Evolutionary conservation across 345 rosid species (phyloP).

Genomic region (Syzygium aromaticum): DNA sequence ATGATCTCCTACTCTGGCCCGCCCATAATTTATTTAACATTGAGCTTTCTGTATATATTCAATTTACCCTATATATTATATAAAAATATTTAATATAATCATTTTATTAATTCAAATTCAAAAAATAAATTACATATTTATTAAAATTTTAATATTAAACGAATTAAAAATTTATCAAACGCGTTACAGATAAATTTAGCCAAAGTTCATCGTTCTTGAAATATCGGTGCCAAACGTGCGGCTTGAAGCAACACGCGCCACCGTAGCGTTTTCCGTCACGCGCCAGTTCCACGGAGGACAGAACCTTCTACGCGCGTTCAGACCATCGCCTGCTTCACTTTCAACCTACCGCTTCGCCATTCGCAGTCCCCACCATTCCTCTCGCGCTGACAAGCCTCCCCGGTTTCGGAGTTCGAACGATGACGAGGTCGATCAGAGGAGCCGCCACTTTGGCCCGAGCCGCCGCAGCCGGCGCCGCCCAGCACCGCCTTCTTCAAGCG

Average conservation of each 20-base stretch:
- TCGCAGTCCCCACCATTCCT: neutral
- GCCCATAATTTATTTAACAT: neutral
- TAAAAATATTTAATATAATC: too few species aligned
- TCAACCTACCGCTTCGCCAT: neutral
- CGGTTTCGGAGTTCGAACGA: neutral
- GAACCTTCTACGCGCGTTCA: too few species aligned
- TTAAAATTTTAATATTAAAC: too few species aligned
- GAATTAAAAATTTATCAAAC: too few species aligned
- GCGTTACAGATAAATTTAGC: too few species aligned
- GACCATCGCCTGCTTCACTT: neutral
- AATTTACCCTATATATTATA: rapidly evolving
- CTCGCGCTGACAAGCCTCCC: neutral
- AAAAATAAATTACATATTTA: too few species aligned
- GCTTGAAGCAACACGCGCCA: neutral
- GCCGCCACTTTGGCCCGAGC: slow-evolving; percentile 29
- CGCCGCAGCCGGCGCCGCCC: slow-evolving; percentile 8
- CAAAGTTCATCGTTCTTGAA: too few species aligned
- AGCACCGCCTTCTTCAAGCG: slow-evolving; percentile 29
- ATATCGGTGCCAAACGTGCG: neutral
- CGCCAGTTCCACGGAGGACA: neutral
- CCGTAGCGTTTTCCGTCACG: neutral
- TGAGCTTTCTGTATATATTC: too few species aligned
- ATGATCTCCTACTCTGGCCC: neutral
- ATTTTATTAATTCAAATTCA: rapidly evolving
- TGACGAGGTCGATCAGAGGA: slow-evolving; percentile 50